These are phyloP conservation scores for Nidularia pulvinata DNA, from an alignment of 768 basidiomycete genomes.

Conservation along the genomic window DNA sequence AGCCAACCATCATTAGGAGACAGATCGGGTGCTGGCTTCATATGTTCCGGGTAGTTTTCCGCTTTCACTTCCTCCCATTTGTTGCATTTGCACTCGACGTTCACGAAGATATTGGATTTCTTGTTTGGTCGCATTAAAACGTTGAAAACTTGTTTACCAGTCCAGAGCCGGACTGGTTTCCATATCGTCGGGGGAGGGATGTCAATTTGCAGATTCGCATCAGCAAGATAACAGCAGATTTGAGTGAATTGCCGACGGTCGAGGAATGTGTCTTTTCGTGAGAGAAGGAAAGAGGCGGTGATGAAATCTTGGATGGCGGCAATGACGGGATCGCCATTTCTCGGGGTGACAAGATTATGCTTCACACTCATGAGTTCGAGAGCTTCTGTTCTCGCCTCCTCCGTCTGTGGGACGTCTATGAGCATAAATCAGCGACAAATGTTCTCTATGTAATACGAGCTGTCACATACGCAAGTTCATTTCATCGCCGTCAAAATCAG, in stretches of 20 bases:
- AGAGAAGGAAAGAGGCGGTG: conserved; percentile 95
- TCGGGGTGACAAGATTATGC: conserved; percentile 95
- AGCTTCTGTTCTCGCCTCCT: conserved; percentile 97
- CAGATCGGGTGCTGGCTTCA: conserved; percentile 75
- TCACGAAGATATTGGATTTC: conserved; percentile 79
- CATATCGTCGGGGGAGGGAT: conserved; percentile 93
- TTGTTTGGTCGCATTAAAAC: conserved; percentile 95
- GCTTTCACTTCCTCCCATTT: conserved; percentile 79
- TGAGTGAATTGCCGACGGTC: conserved; percentile 95
- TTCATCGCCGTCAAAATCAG: conserved; percentile 99
- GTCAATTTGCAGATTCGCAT: conserved; percentile 91
- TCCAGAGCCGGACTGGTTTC: conserved; percentile 95
- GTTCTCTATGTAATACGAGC: too few species aligned
- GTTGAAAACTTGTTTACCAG: conserved; percentile 98
- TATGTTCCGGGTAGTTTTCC: conserved; percentile 56
- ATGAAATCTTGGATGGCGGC: conserved; percentile 99
- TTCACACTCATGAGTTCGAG: conserved; percentile 97
- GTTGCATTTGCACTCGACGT: conserved; percentile 95
- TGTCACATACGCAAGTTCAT: conserved; percentile 91
- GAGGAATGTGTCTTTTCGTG: conserved; percentile 90
- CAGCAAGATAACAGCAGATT: conserved; percentile 92
- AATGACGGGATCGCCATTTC: conserved; percentile 99
- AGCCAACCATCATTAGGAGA: conserved; percentile 98
- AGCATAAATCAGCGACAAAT: neutral
- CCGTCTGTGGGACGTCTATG: conserved; percentile 96